phyloP scores from a whole-genome alignment of 2,329 filamentous ascomycete genomes.

The Ambrosiella beaveri region DNA sequence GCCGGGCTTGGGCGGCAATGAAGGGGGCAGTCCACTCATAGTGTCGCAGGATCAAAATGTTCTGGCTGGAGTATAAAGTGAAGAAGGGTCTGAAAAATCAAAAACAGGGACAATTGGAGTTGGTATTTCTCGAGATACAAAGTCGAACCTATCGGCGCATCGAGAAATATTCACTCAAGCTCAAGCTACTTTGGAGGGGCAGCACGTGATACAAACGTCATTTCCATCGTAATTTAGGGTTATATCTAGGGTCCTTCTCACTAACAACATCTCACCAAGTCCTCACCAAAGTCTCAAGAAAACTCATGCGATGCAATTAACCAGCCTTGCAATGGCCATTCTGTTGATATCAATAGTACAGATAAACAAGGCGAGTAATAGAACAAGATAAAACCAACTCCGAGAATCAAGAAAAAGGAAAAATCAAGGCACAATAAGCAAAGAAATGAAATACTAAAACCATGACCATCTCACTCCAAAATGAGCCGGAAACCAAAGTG shows the following conservation, averaged over 20 bases:
- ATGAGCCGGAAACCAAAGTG: neutral
- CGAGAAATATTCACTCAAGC: too few species aligned
- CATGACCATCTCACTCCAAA: neutral
- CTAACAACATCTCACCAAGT: too few species aligned
- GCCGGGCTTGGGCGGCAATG: conserved; percentile 54
- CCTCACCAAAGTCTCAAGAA: neutral
- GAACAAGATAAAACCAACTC: conserved; percentile 5
- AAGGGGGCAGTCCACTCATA: conserved; percentile 33
- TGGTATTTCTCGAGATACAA: too few species aligned
- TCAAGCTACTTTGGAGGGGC: neutral
- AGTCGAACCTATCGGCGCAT: too few species aligned
- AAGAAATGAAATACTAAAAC: neutral
- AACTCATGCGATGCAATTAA: neutral
- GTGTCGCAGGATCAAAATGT: neutral
- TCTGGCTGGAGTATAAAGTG: neutral
- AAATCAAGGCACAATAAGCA: conserved; percentile 1
- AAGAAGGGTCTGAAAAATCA: neutral
- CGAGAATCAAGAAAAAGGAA: neutral
- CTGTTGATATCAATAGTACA: neutral
- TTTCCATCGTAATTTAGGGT: neutral
- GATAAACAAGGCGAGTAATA: neutral
- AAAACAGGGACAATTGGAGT: too few species aligned
- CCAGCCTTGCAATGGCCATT: neutral
- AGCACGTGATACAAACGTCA: conserved; percentile 8
- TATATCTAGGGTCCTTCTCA: neutral